Evolutionary conservation across 495 filamentous ascomycete genomes (phyloP).

Genomic region (Lentithecium fluviatile): DNA sequence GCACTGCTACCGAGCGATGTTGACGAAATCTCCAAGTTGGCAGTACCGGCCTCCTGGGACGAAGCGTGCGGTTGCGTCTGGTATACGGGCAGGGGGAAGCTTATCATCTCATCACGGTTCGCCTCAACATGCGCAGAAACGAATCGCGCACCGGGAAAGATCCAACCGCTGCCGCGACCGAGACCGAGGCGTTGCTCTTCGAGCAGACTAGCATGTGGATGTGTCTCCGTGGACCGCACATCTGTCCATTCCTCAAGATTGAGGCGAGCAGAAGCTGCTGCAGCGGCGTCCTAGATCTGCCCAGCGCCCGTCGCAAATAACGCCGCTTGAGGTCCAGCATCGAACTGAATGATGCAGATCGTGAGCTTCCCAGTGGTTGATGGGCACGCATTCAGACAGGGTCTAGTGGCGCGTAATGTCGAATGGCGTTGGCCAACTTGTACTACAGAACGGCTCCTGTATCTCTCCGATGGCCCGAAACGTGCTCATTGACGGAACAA

Average conservation of each 20-base stretch:
- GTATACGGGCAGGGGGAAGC: conserved; percentile 19
- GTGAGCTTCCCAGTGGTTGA: neutral
- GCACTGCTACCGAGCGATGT: conserved; percentile 31
- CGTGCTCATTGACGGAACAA: conserved; percentile 2
- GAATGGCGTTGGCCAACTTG: neutral
- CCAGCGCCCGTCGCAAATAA: neutral
- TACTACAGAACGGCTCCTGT: neutral
- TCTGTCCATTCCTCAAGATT: too few relatives aligned
- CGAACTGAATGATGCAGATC: neutral
- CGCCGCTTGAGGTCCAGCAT: neutral
- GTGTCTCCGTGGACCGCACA: neutral
- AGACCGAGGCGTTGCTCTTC: conserved; percentile 2
- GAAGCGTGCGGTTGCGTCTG: neutral
- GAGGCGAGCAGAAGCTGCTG: neutral
- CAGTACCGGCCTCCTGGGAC: conserved; percentile 29
- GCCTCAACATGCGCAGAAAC: too few relatives aligned
- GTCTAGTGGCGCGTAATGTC: neutral
- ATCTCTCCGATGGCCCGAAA: conserved; percentile 26
- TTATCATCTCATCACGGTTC: conserved; percentile 30
- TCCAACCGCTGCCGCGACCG: neutral
- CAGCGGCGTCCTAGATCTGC: neutral
- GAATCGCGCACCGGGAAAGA: neutral
- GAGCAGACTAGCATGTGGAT: neutral
- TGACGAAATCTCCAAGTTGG: conserved; percentile 28
- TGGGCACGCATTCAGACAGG: neutral